These are phyloP conservation scores for Vigna mungo DNA, from an alignment of 306 rosid genomes.

Conservation along the genomic window DNA sequence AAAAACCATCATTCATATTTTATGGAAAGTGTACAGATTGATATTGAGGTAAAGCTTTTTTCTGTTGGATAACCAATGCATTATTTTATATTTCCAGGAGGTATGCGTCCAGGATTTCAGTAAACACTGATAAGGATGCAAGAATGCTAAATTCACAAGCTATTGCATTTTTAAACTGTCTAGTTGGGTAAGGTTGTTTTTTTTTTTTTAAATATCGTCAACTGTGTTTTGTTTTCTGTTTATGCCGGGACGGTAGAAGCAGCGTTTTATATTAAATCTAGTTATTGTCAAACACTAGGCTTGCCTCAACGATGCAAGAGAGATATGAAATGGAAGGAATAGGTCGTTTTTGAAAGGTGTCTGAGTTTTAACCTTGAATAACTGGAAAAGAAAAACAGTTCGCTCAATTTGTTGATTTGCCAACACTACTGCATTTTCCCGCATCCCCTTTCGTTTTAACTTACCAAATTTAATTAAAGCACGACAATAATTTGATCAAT, in stretches of 20 bases:
- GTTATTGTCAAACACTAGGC: conserved; percentile 13
- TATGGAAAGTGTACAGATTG: not conserved
- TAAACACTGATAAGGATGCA: conserved; percentile 52
- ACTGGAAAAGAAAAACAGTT: conserved; percentile 21
- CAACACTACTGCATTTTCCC: not conserved
- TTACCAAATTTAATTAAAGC: conserved; percentile 17
- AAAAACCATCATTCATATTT: not conserved
- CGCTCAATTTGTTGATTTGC: conserved; percentile 17
- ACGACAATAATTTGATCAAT: not conserved
- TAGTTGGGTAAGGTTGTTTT: conserved; percentile 65
- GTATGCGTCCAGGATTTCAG: conserved; percentile 53
- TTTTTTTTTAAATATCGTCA: conserved; percentile 6
- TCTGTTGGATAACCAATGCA: not conserved
- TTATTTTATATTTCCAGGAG: conserved; percentile 67
- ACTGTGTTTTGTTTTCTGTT: not conserved
- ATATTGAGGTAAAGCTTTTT: not conserved
- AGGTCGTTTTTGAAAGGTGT: not conserved
- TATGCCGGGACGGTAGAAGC: not conserved
- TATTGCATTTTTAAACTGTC: conserved; percentile 56
- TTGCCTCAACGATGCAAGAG: conserved; percentile 2
- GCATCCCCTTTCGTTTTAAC: conserved; percentile 23
- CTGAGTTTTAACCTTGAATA: conserved; percentile 24
- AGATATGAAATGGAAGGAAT: conserved; percentile 13
- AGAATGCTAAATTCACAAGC: conserved; percentile 61
- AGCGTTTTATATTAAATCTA: conserved; percentile 25